Evolutionary conservation across 164 flowering plant species (phyloP).

Genomic region (Nymphaea thermarum): DNA sequence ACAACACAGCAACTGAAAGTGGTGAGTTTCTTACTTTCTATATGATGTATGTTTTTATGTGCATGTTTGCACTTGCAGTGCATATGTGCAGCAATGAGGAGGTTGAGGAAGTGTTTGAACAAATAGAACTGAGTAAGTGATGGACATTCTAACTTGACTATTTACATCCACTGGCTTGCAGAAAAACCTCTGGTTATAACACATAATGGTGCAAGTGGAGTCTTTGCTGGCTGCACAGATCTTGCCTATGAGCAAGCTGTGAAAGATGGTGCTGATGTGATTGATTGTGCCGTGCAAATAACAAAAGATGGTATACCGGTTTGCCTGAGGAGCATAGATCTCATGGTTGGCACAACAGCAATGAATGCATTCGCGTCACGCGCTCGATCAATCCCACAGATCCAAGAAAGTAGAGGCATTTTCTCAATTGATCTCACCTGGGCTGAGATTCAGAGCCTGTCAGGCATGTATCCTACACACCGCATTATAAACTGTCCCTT

Average conservation of each 20-base stretch:
- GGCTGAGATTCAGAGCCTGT: constrained; percentile 62
- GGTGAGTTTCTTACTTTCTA: not conserved
- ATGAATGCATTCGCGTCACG: constrained; percentile 44
- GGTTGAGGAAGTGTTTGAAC: not conserved
- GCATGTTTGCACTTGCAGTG: no score
- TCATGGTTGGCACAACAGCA: constrained; percentile 46
- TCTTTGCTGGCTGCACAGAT: constrained; percentile 68
- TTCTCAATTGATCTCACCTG: constrained; percentile 84
- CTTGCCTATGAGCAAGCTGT: constrained; percentile 80
- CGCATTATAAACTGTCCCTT: not conserved
- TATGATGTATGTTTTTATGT: no score
- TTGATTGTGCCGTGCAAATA: constrained; percentile 90
- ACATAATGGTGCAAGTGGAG: constrained; percentile 91
- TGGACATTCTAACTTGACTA: not conserved
- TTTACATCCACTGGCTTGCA: constrained; percentile 12
- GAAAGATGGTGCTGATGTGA: constrained; percentile 77
- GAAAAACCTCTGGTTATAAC: constrained; percentile 50
- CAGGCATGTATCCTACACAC: constrained; percentile 34
- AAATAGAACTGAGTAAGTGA: not conserved
- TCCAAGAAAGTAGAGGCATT: constrained; percentile 50
- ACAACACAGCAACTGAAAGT: not conserved
- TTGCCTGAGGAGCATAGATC: constrained; percentile 57
- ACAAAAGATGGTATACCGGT: constrained; percentile 78
- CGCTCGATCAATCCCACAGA: constrained; percentile 38
- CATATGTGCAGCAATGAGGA: no score